A percentile compares a stretch with the other conserved stretches of the same genome.
Evolutionary conservation across 1,284 basidiomycete genomes (phyloP).

Genomic region (Peniophora sp.): DNA sequence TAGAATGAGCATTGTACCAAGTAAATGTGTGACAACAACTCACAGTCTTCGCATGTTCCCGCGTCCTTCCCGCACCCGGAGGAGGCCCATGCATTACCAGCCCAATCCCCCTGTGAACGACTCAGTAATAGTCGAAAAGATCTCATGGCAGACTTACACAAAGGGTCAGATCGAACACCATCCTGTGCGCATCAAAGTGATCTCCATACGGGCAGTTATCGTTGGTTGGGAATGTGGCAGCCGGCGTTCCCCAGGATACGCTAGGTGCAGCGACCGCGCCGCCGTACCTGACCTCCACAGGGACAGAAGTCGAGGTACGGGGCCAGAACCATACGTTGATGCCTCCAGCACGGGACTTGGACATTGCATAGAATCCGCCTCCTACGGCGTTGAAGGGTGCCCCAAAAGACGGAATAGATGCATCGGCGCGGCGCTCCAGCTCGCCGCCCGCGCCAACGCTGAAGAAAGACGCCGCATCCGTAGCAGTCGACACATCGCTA

Average conservation of each 20-base stretch:
- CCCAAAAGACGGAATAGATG: constrained; percentile 34
- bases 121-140: too few relatives aligned
- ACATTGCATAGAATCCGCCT: constrained; percentile 46
- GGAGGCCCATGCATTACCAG: constrained; percentile 26
- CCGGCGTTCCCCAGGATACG: constrained; percentile 35
- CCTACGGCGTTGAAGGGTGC: constrained; percentile 37
- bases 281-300: constrained; percentile 27
- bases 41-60: constrained; percentile 31
- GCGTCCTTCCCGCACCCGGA: constrained; percentile 30
- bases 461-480: not conserved
- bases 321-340: constrained; percentile 51
- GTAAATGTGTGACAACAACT: constrained; percentile 14
- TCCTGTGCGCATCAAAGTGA: constrained; percentile 40
- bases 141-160: constrained; percentile 29
- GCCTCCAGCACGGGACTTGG: constrained; percentile 27
- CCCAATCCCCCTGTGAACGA: constrained; percentile 41
- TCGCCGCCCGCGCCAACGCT: not conserved
- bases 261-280: constrained; percentile 23
- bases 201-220: constrained; percentile 29
- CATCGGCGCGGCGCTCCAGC: not conserved
- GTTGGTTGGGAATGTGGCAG: constrained; percentile 39
- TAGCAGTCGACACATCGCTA: too few relatives aligned
- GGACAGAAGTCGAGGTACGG: constrained; percentile 29
- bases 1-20: constrained; percentile 1
- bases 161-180: constrained; percentile 47